phyloP scores from a whole-genome alignment of 495 filamentous ascomycete genomes.

The Penicillium taxi region DNA sequence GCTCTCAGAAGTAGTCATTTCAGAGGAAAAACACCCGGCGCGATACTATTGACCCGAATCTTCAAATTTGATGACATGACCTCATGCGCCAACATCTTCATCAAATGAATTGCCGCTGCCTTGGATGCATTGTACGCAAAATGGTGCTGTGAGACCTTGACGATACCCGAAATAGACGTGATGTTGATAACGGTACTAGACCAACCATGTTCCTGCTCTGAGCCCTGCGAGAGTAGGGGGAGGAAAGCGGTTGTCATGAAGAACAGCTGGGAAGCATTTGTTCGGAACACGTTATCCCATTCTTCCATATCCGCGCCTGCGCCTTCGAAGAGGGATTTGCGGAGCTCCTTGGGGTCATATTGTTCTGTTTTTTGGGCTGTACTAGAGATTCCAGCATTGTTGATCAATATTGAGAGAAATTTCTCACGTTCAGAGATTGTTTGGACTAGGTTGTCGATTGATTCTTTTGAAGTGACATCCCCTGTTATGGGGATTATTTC shows the following conservation, averaged over 20 bases:
- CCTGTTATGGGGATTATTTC: slow-evolving; percentile 49
- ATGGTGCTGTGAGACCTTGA: slow-evolving; percentile 43
- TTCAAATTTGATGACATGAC: slow-evolving; percentile 32
- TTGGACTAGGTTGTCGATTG: slow-evolving; percentile 37
- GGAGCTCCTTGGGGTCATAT: slow-evolving; percentile 40
- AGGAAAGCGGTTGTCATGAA: slow-evolving; percentile 39
- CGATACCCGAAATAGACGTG: slow-evolving; percentile 45
- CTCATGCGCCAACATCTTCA: slow-evolving; percentile 47
- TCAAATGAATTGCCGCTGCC: slow-evolving; percentile 46
- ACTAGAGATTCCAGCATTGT: slow-evolving; percentile 46
- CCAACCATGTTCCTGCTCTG: slow-evolving; percentile 40
- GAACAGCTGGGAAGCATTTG: slow-evolving; percentile 42
- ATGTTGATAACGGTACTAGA: slow-evolving; percentile 54
- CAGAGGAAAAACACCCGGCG: slow-evolving; percentile 49
- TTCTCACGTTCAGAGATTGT: slow-evolving; percentile 38
- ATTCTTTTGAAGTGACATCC: slow-evolving; percentile 43
- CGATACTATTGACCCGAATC: slow-evolving; percentile 47
- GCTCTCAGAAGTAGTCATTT: slow-evolving; percentile 48
- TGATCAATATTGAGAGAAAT: slow-evolving; percentile 45
- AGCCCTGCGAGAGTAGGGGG: slow-evolving; percentile 37
- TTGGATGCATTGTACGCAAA: slow-evolving; percentile 49
- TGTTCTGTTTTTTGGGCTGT: slow-evolving; percentile 26
- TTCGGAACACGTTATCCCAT: slow-evolving; percentile 41
- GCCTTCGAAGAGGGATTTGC: slow-evolving; percentile 50
- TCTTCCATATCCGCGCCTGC: slow-evolving; percentile 28